A percentile compares a stretch with the other conserved stretches of the same genome.
phyloP scores from a whole-genome alignment of 495 filamentous ascomycete species.

The Aspergillus cristatus region DNA sequence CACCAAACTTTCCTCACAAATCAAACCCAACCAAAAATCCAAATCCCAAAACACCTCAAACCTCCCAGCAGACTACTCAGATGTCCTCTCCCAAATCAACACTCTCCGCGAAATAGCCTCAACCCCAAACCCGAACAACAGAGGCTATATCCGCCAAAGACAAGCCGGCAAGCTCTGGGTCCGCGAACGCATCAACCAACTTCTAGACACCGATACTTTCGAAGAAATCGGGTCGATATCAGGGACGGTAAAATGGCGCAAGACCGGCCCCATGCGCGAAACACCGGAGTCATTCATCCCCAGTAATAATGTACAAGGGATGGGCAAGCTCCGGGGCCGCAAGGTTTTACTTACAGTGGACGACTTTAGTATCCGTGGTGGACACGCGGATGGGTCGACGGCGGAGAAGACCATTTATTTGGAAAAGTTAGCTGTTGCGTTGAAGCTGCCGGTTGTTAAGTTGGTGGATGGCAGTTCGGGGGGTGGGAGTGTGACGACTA shows the following conservation, averaged over 20 bases:
- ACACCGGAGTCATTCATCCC: conserved; percentile 41
- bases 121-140: conserved; percentile 42
- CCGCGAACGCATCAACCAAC: conserved; percentile 45
- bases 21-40: conserved; percentile 12
- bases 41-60: conserved; percentile 17
- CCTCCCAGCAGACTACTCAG: conserved; percentile 51
- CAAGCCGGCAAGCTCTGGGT: conserved; percentile 60
- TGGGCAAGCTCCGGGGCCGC: conserved; percentile 39
- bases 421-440: conserved; percentile 42
- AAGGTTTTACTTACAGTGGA: conserved; percentile 52
- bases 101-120: conserved; percentile 40
- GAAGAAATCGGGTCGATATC: conserved; percentile 50
- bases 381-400: conserved; percentile 52
- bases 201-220: conserved; percentile 46
- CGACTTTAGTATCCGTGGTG: conserved; percentile 54
- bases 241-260: conserved; percentile 50
- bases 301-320: conserved; percentile 47
- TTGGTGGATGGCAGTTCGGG: conserved; percentile 55
- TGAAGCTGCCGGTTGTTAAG: conserved; percentile 51
- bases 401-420: conserved; percentile 50
- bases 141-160: conserved; percentile 51
- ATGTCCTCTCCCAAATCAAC: conserved; percentile 45
- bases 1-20: conserved; percentile 28
- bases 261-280: conserved; percentile 37
- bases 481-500: conserved; percentile 53